These are phyloP conservation scores for Dianthus caryophyllus DNA, from an alignment of 148 eudicot species.

Conservation along the genomic window DNA sequence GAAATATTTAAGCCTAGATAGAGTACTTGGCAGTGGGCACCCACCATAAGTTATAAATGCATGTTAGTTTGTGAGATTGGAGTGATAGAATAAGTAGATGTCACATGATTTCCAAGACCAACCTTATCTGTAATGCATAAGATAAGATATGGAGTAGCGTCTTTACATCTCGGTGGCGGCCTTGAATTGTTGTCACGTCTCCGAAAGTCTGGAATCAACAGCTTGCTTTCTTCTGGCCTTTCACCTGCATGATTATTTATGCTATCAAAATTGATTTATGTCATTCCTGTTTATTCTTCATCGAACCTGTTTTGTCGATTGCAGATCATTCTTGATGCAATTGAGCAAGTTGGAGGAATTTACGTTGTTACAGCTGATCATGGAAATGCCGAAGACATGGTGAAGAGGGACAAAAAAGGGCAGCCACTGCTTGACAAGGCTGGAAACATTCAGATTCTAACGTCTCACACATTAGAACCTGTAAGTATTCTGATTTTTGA, in stretches of 20 bases:
- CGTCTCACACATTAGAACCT: conserved; percentile 91
- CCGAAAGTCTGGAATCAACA: not conserved
- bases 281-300: not conserved
- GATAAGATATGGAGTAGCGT: not conserved
- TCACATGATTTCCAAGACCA: not conserved
- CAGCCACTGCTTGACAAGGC: conserved; percentile 70
- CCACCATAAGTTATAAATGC: not conserved
- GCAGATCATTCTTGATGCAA: conserved; percentile 82
- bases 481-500: conserved; percentile 34
- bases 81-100: not conserved
- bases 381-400: conserved; percentile 99
- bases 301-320: not conserved
- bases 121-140: not conserved
- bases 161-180: not conserved
- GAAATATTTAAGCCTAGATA: not conserved
- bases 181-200: not conserved
- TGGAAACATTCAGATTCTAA: conserved; percentile 79
- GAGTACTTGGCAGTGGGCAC: conserved; percentile 37
- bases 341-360: conserved; percentile 87
- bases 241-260: not conserved
- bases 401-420: conserved; percentile 92
- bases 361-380: conserved; percentile 93
- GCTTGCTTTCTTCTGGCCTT: not conserved
- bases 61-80: not conserved
- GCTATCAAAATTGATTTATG: not conserved